Conservation (phyloP, 1,139 yeast genomes). For the Kurtzmaniella natalensis region DNA sequence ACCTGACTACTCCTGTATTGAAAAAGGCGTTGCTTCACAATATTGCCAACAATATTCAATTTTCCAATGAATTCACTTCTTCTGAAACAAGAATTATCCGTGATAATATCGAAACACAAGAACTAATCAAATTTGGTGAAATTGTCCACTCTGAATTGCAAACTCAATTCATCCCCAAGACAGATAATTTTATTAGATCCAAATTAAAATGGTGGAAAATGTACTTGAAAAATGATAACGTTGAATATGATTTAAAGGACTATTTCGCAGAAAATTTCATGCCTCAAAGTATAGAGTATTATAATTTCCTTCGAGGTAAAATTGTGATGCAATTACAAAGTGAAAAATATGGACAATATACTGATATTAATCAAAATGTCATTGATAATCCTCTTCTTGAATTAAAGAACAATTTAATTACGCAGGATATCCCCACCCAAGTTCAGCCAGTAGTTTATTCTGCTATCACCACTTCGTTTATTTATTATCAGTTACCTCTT, state of each 20-base stretch:
- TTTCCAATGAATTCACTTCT: constrained; percentile 7
- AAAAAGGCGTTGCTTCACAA: constrained; percentile 4
- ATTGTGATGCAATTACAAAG: constrained; percentile 26
- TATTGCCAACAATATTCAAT: constrained; percentile 8
- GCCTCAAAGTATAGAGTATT: constrained; percentile 37
- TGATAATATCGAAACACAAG: constrained; percentile 14
- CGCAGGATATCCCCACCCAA: constrained; percentile 24
- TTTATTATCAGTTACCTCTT: constrained; percentile 39
- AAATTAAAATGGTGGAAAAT: constrained; percentile 43
- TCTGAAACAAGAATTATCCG: constrained; percentile 10
- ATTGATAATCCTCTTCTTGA: constrained; percentile 28
- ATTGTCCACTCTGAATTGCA: constrained; percentile 38
- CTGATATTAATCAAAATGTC: constrained; percentile 3
- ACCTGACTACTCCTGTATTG: constrained; percentile 15
- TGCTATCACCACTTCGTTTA: constrained; percentile 26
- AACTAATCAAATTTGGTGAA: constrained; percentile 27
- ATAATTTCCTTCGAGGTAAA: constrained; percentile 35
- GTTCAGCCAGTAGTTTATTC: constrained; percentile 38
- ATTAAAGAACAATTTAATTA: constrained; percentile 28
- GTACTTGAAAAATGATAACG: constrained; percentile 41
- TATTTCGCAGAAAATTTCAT: constrained; percentile 32
- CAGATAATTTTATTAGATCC: constrained; percentile 25
- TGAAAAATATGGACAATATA: constrained; percentile 18
- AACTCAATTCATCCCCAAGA: constrained; percentile 27
- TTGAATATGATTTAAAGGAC: constrained; percentile 43